Evolutionary conservation across 2,329 filamentous ascomycete genomes (phyloP), one percentile per base, ranked within the genome.

Genomic region (Pyrenochaeta sp.): DNA sequence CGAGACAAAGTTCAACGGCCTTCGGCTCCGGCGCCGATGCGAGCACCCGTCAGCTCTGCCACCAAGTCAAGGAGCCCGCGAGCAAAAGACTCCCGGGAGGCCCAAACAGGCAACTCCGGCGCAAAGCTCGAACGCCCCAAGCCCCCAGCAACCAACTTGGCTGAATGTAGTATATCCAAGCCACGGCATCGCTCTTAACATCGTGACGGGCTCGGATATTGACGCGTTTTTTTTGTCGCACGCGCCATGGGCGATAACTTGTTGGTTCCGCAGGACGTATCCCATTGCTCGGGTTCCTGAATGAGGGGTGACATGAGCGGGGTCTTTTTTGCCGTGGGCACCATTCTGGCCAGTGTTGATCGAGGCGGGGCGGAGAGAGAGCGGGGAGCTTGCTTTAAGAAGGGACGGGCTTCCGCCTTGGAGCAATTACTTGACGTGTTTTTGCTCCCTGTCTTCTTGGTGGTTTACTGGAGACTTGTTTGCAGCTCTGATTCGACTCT

Each of bases 341-440:
- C 20, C 28, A 31, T 38, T 32, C 31, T 37, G 39, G 40, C 30
- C 35, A 22, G 48, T 43, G 54, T 44, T 51, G 45, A 55, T 53
- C 48, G 48, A 48, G 41, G 58, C 49, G 60, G 57, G 58, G n/a
- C n/a, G n/a, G n/a, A n/a, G n/a, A n/a, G 54, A 41, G 19, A 44
- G 53, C 46, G 60, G 60, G 57, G 55, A 53, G 48, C 41, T n/a
- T n/a, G n/a, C n/a, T n/a, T 55, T 55, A 58, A 60, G 60, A 60
- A 55, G 51, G 45, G 31, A 42, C 19, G n/a, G n/a, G n/a, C n/a
- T n/a, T n/a, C n/a, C n/a, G n/a, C n/a, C n/a, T n/a, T n/a, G n/a
- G n/a, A n/a, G n/a, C n/a, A n/a, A n/a, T n/a, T n/a, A n/a, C n/a
- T n/a, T n/a, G n/a, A n/a, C n/a, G n/a, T n/a, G n/a, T n/a, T n/a